A percentile compares a stretch with the other conserved stretches of the same genome.
Evolutionary conservation across 257 asterid genomes (phyloP).

Genomic region (Henckelia pumila): DNA sequence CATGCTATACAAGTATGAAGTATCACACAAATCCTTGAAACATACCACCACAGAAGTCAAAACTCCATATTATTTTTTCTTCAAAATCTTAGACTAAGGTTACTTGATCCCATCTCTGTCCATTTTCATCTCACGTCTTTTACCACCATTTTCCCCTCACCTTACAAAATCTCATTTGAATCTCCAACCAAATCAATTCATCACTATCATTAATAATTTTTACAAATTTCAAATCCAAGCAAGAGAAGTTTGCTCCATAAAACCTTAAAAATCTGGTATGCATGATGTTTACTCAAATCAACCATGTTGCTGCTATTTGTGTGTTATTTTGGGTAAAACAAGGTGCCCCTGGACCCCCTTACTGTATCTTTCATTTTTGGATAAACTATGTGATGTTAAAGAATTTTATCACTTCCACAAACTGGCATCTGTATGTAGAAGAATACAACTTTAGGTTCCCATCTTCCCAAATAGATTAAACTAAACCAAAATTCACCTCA

Average conservation of each 20-base stretch:
- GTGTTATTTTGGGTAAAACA: background rate
- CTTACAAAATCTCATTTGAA: background rate
- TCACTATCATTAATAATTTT: background rate
- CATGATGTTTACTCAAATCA: background rate
- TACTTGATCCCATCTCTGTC: background rate
- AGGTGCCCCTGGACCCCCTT: background rate
- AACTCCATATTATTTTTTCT: background rate
- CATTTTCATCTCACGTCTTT: background rate
- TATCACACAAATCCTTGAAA: background rate
- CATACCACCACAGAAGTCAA: background rate
- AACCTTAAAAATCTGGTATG: too few species aligned
- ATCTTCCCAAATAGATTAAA: conserved; percentile 15
- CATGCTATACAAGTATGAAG: background rate
- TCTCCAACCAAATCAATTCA: background rate
- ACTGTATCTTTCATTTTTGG: background rate
- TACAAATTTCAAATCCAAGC: too few species aligned
- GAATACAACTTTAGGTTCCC: background rate
- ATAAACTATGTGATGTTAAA: too few species aligned
- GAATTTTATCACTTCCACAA: background rate
- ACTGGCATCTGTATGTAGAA: background rate
- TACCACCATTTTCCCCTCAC: background rate
- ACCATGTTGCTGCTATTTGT: background rate
- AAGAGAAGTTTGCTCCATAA: too few species aligned
- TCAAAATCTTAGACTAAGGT: background rate
- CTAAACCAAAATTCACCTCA: conserved; percentile 31